Conservation (phyloP, 768 basidiomycete genomes). For the Xanthoconium stramineum region DNA sequence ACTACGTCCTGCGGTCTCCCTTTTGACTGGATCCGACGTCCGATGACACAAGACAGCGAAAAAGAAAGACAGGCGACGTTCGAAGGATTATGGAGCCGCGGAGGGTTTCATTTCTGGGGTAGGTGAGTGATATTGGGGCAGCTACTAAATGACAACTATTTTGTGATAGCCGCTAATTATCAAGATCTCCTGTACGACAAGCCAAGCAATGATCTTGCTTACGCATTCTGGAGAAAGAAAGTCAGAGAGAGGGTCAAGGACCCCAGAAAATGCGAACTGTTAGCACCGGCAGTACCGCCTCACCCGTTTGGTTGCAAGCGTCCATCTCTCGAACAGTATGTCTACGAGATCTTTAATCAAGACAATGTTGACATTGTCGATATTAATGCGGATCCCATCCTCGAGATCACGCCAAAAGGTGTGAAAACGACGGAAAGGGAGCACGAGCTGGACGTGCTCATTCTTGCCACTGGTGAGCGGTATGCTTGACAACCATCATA, state of each 20-base stretch:
- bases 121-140: background rate
- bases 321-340: conserved; percentile 4
- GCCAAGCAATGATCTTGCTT: background rate
- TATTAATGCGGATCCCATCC: background rate
- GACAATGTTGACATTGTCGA: conserved; percentile 10
- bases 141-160: background rate
- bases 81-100: conserved; percentile 9
- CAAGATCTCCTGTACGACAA: conserved; percentile 1
- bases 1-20: background rate
- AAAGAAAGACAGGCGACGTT: conserved; percentile 7
- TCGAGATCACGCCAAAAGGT: conserved; percentile 3
- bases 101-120: conserved; percentile 10
- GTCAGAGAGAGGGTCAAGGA: conserved; percentile 1
- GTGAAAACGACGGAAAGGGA: conserved; percentile 6
- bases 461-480: conserved; percentile 4
- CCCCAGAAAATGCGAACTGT: background rate
- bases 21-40: background rate
- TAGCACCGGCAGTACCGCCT: background rate
- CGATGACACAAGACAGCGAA: conserved; percentile 9
- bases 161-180: conserved; percentile 4
- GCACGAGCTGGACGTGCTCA: conserved; percentile 5
- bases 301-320: conserved; percentile 12
- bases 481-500: background rate
- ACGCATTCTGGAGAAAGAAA: conserved; percentile 11
- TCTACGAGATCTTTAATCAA: conserved; percentile 9